Evolutionary conservation across 495 filamentous ascomycete species (phyloP).

Genomic region (Annulohypoxylon stygium): DNA sequence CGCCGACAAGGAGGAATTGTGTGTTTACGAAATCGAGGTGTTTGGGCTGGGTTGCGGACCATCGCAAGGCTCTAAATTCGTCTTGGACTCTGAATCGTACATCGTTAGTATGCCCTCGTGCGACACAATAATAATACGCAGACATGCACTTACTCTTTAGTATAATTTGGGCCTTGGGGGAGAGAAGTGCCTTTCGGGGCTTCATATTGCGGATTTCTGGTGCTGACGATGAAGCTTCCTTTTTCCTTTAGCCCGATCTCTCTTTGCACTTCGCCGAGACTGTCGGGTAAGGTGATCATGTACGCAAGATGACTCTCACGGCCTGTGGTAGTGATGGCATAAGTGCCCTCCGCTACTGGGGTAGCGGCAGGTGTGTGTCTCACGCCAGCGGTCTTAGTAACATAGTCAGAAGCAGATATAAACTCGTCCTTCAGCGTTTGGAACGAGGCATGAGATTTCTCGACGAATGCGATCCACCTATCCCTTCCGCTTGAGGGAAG

Average conservation of each 20-base stretch:
- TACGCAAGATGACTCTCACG: constrained; percentile 84
- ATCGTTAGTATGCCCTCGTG: constrained; percentile 44
- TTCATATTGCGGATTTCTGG: constrained; percentile 81
- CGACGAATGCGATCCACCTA: constrained; percentile 85
- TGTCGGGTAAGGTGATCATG: constrained; percentile 79
- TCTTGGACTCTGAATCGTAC: constrained; percentile 64
- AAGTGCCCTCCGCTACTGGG: constrained; percentile 87
- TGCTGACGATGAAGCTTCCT: constrained; percentile 83
- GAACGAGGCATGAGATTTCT: constrained; percentile 76
- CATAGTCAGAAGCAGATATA: constrained; percentile 74
- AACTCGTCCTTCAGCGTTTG: constrained; percentile 80
- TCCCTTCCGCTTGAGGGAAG: constrained; percentile 79
- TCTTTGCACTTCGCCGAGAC: constrained; percentile 78
- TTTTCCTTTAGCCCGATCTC: constrained; percentile 78
- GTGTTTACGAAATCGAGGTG: constrained; percentile 83
- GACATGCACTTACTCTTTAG: constrained; percentile 70
- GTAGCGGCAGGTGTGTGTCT: constrained; percentile 78
- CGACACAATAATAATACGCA: not conserved
- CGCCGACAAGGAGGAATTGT: constrained; percentile 86
- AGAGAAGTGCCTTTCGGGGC: constrained; percentile 73
- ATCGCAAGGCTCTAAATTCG: constrained; percentile 79
- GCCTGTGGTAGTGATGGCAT: constrained; percentile 81
- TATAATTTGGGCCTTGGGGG: constrained; percentile 76
- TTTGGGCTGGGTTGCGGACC: constrained; percentile 79
- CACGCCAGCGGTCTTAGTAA: constrained; percentile 80